Evolutionary conservation across 1,284 basidiomycete species (phyloP).

Genomic region (Ganoderma lucidum): DNA sequence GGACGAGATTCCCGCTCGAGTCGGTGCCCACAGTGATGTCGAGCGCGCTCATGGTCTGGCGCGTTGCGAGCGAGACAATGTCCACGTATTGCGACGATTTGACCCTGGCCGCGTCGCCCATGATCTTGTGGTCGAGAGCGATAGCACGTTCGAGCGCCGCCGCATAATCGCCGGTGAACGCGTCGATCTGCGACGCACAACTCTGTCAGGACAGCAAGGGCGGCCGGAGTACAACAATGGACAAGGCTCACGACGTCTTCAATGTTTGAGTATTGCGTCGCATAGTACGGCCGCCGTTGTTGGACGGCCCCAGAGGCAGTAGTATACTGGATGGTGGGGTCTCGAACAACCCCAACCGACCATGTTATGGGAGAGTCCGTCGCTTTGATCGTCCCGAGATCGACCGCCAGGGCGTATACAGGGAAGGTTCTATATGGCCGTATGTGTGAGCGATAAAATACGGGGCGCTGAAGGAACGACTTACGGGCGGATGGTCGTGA

Average conservation of each 20-base stretch:
- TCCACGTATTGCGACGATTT: conserved; percentile 45
- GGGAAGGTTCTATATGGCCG: conserved; percentile 22
- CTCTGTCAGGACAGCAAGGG: background rate
- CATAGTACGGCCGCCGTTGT: conserved; percentile 38
- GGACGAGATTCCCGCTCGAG: conserved; percentile 44
- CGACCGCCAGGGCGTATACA: conserved; percentile 33
- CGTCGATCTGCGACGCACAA: conserved; percentile 33
- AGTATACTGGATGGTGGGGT: conserved; percentile 35
- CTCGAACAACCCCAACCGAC: conserved; percentile 36
- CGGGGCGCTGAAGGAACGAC: conserved; percentile 7
- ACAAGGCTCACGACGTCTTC: conserved; percentile 33
- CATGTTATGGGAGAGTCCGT: conserved; percentile 34
- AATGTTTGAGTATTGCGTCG: conserved; percentile 31
- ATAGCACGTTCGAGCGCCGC: conserved; percentile 33
- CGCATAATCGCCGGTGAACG: conserved; percentile 37
- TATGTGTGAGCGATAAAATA: no score
- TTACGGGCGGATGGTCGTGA: conserved; percentile 28
- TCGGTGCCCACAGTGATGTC: conserved; percentile 47
- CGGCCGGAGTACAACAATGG: no score
- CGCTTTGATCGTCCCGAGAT: conserved; percentile 33
- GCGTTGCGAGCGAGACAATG: conserved; percentile 48
- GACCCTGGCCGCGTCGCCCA: conserved; percentile 33
- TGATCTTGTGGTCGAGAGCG: conserved; percentile 38
- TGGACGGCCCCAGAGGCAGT: conserved; percentile 31
- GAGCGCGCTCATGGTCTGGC: conserved; percentile 50